Base-by-base conservation (phyloP, 768 basidiomycete species). In the Pulveroboletus sp. region DNA sequence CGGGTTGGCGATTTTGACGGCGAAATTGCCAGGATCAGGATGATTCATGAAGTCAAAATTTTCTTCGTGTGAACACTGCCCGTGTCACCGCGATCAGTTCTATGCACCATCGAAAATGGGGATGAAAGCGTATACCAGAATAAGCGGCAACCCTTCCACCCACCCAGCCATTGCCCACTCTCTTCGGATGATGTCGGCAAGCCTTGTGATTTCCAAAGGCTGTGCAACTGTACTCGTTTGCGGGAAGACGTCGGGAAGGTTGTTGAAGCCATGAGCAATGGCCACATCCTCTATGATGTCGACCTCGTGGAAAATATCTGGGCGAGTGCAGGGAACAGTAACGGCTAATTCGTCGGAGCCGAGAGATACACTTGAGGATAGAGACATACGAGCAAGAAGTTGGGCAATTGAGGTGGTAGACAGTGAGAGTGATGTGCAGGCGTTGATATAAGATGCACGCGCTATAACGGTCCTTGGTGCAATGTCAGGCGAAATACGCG, bases 281-380 rank as follows among this genome's bases (percentile, higher is more conserved):
- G 96, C 96, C 2, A 87, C 92, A 56, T 99, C 96, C 66, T 99
- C 96, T 85, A 99, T 89, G 65, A 98, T 80, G 65, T 99, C 96
- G 63, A 94, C 96, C 67, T 98, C 93, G 65, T 99, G 96, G 47
- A 99, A 73, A 57, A 99, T 97, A 64, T 99, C 96, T 1, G 96
- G 93, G 33, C 96, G 82, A n/a, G 93, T 97, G n/a, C 89, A 76
- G 5, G 96, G 95, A 41, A 99, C 77, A 31, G 81, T 72, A 26
- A 98, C 85, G 15, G 76, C 60, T 38, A 99, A 74, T 58, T 81
- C 77, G 60, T 97, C 93, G 0, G 61, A 58, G 36, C 42, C n/a
- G 69, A 63, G 52, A 83, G 73, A 26, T 70, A 66, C 2, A 78
- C 50, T 24, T 80, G 69, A 17, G 71, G 61, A 0, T 83, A 91